Base-by-base conservation (phyloP, 129 eudicot species). In the Mikania micrantha region DNA sequence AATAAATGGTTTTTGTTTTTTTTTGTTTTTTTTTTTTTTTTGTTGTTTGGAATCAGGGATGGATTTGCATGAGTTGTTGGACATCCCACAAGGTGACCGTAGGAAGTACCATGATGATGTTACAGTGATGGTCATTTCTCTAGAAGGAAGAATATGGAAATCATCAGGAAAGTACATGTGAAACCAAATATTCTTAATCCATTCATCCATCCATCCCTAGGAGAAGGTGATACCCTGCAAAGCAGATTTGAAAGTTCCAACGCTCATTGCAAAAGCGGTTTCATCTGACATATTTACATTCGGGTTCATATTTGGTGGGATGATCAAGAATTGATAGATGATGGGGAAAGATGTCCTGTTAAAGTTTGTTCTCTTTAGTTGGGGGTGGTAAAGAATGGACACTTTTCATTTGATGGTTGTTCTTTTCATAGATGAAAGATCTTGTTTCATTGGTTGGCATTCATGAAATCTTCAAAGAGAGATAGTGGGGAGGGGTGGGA, bases 41-140 rank as follows among this genome's bases (percentile, higher is more conserved):
- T 71, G 60, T 71, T 11, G 20, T 17, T 4, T 22, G 27, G 45
- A 9, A 67, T 69, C 75, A 90, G 95, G 97, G 72, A 87, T 91
- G 97, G 90, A 88, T 64, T 91, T 91, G 27, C 94, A 85, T 65
- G 93, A 91, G 28, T 77, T 91, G 84, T 76, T 91, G 49, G 97
- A 88, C 71, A 88, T 91, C 75, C 96, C 96, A 8, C 90, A 84
- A 74, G 97, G 97, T 5, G 97, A 91, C 60, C 88, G 97, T 0
- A 77, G 97, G 64, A 91, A 79, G 75, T 88, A 91, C 79, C 97
- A 91, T 49, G 97, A 91, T 52, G 97, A 91, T 73, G 97, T 91
- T 29, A 81, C 97, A 0, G 87, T 88, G 58, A 91, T 88, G 88
- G 87, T 88, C 56, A 74, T 91, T 19, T 91, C 97, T 4, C 81